A percentile compares a stretch with the other conserved stretches of the same genome.
phyloP scores from a whole-genome alignment of 2,329 filamentous ascomycete genomes.

The Emmonsiellopsis sp. region DNA sequence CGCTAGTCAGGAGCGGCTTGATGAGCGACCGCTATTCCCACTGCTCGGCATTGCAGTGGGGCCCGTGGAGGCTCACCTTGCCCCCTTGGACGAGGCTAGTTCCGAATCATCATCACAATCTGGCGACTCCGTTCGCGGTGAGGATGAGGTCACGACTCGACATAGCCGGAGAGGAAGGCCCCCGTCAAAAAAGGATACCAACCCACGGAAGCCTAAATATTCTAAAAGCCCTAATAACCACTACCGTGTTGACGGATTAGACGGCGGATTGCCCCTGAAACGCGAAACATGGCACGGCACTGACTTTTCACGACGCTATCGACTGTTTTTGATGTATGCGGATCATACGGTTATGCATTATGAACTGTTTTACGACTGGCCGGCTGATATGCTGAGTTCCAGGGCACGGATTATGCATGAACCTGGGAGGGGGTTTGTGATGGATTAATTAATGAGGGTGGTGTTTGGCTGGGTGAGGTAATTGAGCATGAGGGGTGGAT shows the following conservation, averaged over 20 bases:
- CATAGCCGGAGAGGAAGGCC: neutral
- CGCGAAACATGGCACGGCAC: conserved; percentile 27
- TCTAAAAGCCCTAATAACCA: neutral
- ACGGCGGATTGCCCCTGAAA: neutral
- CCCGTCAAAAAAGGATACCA: neutral
- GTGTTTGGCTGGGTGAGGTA: no score
- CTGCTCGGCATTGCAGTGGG: conserved; percentile 48
- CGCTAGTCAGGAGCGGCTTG: conserved; percentile 36
- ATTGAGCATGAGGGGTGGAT: no score
- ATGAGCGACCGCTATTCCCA: conserved; percentile 33
- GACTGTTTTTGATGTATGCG: conserved; percentile 47
- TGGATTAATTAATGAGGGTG: conserved; percentile 2
- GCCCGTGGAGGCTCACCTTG: conserved; percentile 45
- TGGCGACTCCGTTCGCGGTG: neutral
- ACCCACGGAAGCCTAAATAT: no score
- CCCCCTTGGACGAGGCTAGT: conserved; percentile 24
- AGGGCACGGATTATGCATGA: conserved; percentile 2
- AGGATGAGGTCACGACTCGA: neutral
- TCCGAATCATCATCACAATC: conserved; percentile 10
- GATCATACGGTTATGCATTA: conserved; percentile 51
- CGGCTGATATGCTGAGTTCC: conserved; percentile 7
- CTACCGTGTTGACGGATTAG: neutral
- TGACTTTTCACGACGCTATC: conserved; percentile 35
- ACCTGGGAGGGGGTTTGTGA: neutral
- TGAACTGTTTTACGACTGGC: conserved; percentile 43